phyloP scores from a whole-genome alignment of 768 basidiomycete genomes.

The Lyophyllum decastes region DNA sequence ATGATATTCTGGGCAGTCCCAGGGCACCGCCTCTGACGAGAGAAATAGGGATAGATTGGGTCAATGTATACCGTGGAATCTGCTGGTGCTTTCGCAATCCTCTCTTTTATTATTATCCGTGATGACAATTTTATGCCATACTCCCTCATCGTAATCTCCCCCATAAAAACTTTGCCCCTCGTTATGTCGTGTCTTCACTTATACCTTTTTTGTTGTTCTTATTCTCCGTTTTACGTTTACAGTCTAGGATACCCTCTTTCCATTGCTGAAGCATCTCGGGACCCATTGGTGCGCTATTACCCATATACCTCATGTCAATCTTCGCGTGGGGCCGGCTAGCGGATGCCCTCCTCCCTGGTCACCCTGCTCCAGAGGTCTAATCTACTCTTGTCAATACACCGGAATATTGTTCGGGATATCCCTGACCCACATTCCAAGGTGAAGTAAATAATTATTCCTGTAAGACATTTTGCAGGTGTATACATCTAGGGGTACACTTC shows the following conservation, averaged over 20 bases:
- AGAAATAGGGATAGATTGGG: not conserved
- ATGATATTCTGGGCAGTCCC: conserved; percentile 96
- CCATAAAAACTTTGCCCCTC: conserved; percentile 4
- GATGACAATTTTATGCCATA: conserved; percentile 16
- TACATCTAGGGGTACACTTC: conserved; percentile 1
- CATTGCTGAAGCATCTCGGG: conserved; percentile 16
- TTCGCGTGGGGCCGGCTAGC: not conserved
- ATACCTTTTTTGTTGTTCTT: conserved; percentile 31
- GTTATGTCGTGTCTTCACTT: conserved; percentile 22
- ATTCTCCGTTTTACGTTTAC: conserved; percentile 15
- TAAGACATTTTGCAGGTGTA: not conserved
- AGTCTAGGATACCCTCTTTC: conserved; percentile 22
- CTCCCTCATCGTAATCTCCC: conserved; percentile 14
- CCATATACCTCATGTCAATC: conserved; percentile 9
- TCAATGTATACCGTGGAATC: conserved; percentile 12
- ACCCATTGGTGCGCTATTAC: conserved; percentile 11
- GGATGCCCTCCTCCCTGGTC: not conserved
- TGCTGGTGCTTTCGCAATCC: conserved; percentile 13
- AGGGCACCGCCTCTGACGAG: conserved; percentile 75
- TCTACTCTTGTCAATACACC: not conserved
- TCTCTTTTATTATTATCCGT: conserved; percentile 1
- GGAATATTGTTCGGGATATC: too few relatives aligned
- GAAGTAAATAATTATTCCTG: too few relatives aligned
- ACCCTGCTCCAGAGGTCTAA: not conserved
- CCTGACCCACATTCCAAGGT: too few relatives aligned